Evolutionary conservation across 1,284 basidiomycete species (phyloP).

Genomic region (Cutaneotrichosporon daszewskae): DNA sequence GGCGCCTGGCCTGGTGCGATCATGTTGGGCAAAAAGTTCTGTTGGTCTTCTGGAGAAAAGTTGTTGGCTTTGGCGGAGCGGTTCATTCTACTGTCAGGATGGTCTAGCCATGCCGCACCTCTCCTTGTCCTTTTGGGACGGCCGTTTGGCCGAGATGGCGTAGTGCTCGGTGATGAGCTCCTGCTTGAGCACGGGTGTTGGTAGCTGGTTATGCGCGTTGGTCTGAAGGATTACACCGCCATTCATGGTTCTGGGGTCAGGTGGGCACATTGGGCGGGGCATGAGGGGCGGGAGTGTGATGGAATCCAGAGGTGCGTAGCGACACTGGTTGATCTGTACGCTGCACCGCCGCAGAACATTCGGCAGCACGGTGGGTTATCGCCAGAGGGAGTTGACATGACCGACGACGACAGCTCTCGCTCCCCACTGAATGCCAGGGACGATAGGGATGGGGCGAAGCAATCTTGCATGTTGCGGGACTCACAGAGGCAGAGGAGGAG

Average conservation of each 20-base stretch:
- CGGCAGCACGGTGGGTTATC: no score
- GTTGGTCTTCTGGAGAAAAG: neutral
- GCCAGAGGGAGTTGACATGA: no score
- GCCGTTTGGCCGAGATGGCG: constrained; percentile 18
- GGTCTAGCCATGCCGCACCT: neutral
- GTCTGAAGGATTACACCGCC: constrained; percentile 21
- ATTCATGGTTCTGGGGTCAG: constrained; percentile 23
- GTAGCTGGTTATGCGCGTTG: constrained; percentile 9
- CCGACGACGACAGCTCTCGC: no score
- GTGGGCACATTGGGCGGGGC: no score
- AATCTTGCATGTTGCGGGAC: no score
- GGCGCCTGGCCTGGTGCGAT: neutral
- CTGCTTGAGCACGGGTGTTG: constrained; percentile 19
- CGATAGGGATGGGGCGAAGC: no score
- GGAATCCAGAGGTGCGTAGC: no score
- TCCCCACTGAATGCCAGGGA: no score
- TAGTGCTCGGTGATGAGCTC: constrained; percentile 24
- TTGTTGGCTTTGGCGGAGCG: constrained; percentile 12
- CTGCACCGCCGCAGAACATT: no score
- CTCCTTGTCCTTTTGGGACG: constrained; percentile 16
- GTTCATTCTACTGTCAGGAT: constrained; percentile 9
- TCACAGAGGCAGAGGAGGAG: no score
- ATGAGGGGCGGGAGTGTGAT: no score
- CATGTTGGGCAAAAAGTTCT: neutral
- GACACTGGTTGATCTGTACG: no score